Percentiles rank a stretch among this genome's conserved stretches.
Conservation (phyloP, 1,284 basidiomycete species). For the Malassezia nana region DNA sequence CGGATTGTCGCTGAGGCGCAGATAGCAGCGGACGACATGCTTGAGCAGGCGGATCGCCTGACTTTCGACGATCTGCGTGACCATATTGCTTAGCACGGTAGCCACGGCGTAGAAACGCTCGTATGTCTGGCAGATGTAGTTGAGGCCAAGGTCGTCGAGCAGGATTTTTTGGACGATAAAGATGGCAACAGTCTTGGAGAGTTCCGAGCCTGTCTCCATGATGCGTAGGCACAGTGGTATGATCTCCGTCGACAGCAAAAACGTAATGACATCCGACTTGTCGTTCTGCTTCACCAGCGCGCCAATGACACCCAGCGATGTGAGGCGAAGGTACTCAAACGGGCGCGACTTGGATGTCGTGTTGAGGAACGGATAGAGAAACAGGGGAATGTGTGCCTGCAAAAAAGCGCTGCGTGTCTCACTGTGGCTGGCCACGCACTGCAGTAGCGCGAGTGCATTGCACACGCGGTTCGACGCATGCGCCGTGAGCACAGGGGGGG, state of each 20-base stretch:
- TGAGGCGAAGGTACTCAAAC: conserved; percentile 95
- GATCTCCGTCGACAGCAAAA: conserved; percentile 96
- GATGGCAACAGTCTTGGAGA: conserved; percentile 99
- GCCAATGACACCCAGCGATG: conserved; percentile 94
- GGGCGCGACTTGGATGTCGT: conserved; percentile 97
- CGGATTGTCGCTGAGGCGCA: conserved; percentile 89
- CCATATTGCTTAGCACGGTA: conserved; percentile 97
- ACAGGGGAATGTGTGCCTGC: conserved; percentile 86
- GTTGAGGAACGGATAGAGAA: conserved; percentile 97
- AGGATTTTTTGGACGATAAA: conserved; percentile 99
- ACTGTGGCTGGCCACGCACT: conserved; percentile 65
- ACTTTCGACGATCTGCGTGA: conserved; percentile 67
- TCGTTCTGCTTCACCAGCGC: conserved; percentile 93
- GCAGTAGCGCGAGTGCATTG: conserved; percentile 91
- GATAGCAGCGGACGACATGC: conserved; percentile 94
- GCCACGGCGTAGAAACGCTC: conserved; percentile 98
- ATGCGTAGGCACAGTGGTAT: conserved; percentile 97
- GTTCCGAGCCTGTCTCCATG: conserved; percentile 98
- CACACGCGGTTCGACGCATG: conserved; percentile 99
- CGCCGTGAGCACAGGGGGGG: conserved; percentile 89
- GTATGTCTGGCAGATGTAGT: conserved; percentile 98
- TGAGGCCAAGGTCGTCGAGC: conserved; percentile 90
- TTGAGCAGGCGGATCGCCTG: conserved; percentile 93
- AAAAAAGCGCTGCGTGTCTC: conserved; percentile 45
- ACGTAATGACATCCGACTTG: conserved; percentile 97